Conservation (phyloP, 148 eudicot genomes). For the Rhododendron henanense region DNA sequence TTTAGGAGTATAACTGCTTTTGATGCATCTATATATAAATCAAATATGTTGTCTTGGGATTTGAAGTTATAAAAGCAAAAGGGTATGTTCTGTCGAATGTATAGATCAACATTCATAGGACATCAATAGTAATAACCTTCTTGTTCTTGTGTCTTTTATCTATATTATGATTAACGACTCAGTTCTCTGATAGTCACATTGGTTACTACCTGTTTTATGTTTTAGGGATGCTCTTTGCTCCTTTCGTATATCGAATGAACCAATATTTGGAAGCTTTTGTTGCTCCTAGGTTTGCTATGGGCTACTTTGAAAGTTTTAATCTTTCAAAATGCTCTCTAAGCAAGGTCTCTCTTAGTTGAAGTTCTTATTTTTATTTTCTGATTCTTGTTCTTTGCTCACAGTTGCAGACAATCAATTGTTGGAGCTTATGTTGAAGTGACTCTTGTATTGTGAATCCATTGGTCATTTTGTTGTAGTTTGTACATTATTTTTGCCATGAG, state of each 20-base stretch:
- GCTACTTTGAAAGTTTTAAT: neutral
- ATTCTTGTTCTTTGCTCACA: neutral
- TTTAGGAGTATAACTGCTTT: neutral
- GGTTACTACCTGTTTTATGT: neutral
- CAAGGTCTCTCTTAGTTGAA: neutral
- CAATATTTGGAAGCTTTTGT: neutral
- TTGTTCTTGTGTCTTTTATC: neutral
- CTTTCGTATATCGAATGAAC: neutral
- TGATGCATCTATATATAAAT: neutral
- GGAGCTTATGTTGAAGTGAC: neutral
- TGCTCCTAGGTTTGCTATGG: neutral
- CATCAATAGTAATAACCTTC: neutral
- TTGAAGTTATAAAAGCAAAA: neutral
- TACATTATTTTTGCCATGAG: neutral
- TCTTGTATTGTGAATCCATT: neutral
- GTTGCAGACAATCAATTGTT: neutral
- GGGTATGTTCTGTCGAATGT: neutral
- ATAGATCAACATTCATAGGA: neutral
- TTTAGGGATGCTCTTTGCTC: neutral
- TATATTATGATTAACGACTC: neutral
- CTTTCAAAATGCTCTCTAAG: neutral
- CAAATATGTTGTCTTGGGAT: neutral
- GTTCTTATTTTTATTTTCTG: neutral
- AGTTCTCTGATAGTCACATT: neutral
- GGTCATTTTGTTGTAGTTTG: neutral